Evolutionary conservation across 2,329 filamentous ascomycete genomes (phyloP), one percentile per base, ranked within the genome.

Genomic region (Fusarium coicis): DNA sequence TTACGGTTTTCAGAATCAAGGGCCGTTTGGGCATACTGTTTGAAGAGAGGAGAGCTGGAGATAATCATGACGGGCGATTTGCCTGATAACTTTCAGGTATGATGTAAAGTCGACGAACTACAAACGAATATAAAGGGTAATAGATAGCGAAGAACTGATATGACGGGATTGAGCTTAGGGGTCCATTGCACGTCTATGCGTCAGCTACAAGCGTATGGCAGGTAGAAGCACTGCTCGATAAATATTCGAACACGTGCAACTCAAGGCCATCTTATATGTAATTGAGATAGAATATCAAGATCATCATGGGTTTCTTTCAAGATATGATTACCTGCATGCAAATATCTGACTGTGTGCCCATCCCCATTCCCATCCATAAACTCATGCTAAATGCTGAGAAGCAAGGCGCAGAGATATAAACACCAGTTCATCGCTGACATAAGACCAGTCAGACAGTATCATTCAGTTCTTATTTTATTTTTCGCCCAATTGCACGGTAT

Each of bases 1-100:
- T 23, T 32, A n/a, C 15, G 30, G 6, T 53, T 50, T 15, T 36
- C 49, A 16, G 68, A 49, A n/a, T 60, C 58, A 19, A 79, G 68
- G 34, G 75, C 44, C 18, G 70, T 70, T 23, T 63, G 72, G 40
- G 77, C 73, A 59, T 73, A 79, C 9, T 59, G 60, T 58, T 78
- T 79, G 70, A 79, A 79, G 9, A 79, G 70, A 7, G 56, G 28
- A 15, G 76, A 79, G 54, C 77, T 47, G 49, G 74, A 62, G 47
- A 79, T 47, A 39, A 70, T 77, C 77, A 79, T 79, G 40, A 18
- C 63, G 52, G 10, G 10, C 21, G 49, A 26, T 52, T 28, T 54
- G 23, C 36, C 18, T 37, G 18, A 37, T 37, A 37, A 37, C 18
- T 37, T 37, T 37, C 18, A 37, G 36, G 19, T 19, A 19, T 19